A percentile compares a stretch with the other conserved stretches of the same genome.
These are phyloP conservation scores for Taphrina pruni DNA, from an alignment of 1,139 yeast species.

Conservation along the genomic window DNA sequence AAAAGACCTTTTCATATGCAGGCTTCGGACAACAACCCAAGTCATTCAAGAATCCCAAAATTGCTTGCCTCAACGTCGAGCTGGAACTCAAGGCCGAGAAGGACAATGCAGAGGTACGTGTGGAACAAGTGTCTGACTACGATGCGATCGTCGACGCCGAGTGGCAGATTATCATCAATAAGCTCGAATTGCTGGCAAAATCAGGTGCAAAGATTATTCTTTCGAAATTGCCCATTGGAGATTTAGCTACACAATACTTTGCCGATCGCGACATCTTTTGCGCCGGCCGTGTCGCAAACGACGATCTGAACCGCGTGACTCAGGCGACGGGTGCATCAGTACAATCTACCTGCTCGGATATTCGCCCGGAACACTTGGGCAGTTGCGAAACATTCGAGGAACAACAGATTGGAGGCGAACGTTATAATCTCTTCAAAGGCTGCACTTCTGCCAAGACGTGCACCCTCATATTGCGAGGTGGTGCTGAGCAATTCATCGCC, in stretches of 20 bases:
- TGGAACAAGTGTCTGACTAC: slow-evolving; percentile 89
- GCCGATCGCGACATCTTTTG: slow-evolving; percentile 96
- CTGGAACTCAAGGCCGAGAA: slow-evolving; percentile 96
- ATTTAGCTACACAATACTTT: slow-evolving; percentile 94
- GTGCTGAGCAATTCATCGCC: slow-evolving; percentile 97
- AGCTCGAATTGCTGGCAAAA: slow-evolving; percentile 77
- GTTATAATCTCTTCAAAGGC: slow-evolving; percentile 90
- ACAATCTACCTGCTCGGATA: slow-evolving; percentile 87
- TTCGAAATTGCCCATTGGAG: slow-evolving; percentile 96
- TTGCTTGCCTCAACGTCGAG: slow-evolving; percentile 86
- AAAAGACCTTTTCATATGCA: slow-evolving; percentile 94
- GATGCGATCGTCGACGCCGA: slow-evolving; percentile 98
- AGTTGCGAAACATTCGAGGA: slow-evolving; percentile 88
- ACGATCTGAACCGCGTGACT: slow-evolving; percentile 90
- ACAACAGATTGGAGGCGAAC: slow-evolving; percentile 91
- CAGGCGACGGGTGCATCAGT: slow-evolving; percentile 93
- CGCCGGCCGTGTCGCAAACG: slow-evolving; percentile 90
- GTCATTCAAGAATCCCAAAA: slow-evolving; percentile 75
- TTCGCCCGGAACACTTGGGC: slow-evolving; percentile 74
- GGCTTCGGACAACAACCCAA: slow-evolving; percentile 99
- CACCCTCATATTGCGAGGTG: slow-evolving; percentile 91
- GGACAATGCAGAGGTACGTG: slow-evolving; percentile 99
- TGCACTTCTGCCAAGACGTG: slow-evolving; percentile 93
- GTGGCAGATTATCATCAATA: slow-evolving; percentile 90
- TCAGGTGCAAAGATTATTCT: slow-evolving; percentile 93